phyloP scores from a whole-genome alignment of 805 yeast genomes.

The Starmerella apicola region DNA sequence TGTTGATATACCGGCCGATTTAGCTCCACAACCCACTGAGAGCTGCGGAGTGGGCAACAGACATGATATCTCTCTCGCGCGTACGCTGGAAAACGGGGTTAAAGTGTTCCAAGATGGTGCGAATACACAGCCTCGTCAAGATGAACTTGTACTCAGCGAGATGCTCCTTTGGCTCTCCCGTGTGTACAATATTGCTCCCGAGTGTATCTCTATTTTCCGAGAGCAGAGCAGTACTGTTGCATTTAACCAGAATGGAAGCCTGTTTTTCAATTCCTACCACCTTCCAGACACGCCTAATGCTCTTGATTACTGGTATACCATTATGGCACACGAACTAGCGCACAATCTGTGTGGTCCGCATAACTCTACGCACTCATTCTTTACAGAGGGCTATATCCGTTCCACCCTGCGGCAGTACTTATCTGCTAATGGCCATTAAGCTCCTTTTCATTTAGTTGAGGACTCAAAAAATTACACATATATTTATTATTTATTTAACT shows the following conservation, averaged over 20 bases:
- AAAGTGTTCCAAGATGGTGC: background rate
- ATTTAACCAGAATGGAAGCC: conserved; percentile 29
- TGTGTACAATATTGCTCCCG: conserved; percentile 4
- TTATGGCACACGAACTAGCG: conserved; percentile 32
- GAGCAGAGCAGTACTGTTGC: conserved; percentile 25
- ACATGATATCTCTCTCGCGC: too few species aligned
- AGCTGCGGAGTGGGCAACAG: too few species aligned
- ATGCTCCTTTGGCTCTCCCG: conserved; percentile 3
- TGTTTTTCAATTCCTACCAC: conserved; percentile 29
- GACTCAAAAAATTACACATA: too few species aligned
- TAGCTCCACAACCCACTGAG: too few species aligned
- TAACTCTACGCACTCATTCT: conserved; percentile 29
- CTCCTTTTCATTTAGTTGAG: too few species aligned
- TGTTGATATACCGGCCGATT: too few species aligned
- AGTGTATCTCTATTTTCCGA: conserved; percentile 9
- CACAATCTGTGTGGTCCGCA: conserved; percentile 29
- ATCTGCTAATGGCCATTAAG: too few species aligned
- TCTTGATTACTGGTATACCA: conserved; percentile 29
- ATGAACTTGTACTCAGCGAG: conserved; percentile 7
- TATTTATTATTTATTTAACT: too few species aligned
- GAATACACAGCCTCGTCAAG: conserved; percentile 2
- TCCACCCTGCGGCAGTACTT: conserved; percentile 20
- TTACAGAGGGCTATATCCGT: conserved; percentile 27
- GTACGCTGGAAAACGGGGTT: conserved; percentile 1
- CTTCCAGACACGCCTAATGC: conserved; percentile 6